Percentiles rank a stretch among this genome's conserved stretches.
phyloP scores from a whole-genome alignment of 768 basidiomycete genomes.

The Suillus weaverae region DNA sequence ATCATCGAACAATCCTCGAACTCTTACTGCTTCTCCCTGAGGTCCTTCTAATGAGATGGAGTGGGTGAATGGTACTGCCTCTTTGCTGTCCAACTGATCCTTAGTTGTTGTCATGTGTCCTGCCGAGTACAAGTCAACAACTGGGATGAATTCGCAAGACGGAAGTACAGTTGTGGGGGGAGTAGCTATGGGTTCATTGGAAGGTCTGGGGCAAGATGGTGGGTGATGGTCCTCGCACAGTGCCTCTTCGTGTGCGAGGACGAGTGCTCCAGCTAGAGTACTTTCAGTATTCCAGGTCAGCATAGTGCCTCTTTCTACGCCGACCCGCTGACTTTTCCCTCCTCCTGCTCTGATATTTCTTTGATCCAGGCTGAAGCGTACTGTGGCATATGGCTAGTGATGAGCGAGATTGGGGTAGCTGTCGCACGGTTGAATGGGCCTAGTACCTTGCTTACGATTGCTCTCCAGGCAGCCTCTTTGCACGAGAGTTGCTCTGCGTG shows the following conservation, averaged over 20 bases:
- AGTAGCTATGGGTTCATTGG: background rate
- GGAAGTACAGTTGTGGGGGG: no score
- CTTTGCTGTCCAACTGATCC: no score
- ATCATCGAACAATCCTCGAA: conserved; percentile 21
- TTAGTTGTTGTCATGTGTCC: background rate
- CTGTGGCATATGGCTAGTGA: no score
- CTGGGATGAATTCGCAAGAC: no score
- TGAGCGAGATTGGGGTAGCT: background rate
- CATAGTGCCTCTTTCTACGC: background rate
- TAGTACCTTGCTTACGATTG: background rate
- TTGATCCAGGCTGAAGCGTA: no score
- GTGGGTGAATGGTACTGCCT: background rate
- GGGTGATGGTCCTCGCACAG: background rate
- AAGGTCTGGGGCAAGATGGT: background rate
- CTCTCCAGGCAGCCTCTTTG: background rate
- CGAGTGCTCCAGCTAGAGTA: background rate
- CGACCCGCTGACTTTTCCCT: background rate
- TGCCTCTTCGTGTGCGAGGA: background rate
- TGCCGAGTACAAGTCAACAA: background rate
- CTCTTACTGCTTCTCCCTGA: background rate
- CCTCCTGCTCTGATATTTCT: background rate
- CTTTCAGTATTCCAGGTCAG: background rate
- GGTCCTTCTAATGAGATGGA: background rate
- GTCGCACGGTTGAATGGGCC: background rate
- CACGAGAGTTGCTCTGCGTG: no score